Percentiles rank a stretch among this genome's conserved stretches.
Evolutionary conservation across 208 protist species (phyloP).

Genomic region (Acanthamoeba castellanii): DNA sequence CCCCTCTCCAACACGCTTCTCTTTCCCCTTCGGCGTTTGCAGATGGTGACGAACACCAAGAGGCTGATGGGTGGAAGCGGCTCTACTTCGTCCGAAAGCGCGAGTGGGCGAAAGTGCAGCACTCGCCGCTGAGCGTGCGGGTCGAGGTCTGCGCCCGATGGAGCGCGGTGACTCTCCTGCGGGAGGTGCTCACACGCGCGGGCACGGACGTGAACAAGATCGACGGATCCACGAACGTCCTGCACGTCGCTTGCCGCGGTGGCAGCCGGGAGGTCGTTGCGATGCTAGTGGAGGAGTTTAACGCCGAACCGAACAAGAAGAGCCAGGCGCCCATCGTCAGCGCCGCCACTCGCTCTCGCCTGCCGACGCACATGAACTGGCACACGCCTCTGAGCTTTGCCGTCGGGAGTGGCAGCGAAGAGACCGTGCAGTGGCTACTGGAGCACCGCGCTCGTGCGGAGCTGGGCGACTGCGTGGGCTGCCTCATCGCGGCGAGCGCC

Average conservation of each 20-base stretch:
- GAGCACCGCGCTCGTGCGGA: not conserved
- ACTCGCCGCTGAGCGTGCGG: not conserved
- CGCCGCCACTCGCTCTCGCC: not conserved
- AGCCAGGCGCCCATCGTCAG: not conserved
- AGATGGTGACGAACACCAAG: not conserved
- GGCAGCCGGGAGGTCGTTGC: not conserved
- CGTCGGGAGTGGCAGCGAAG: not conserved
- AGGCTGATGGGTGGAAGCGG: not conserved
- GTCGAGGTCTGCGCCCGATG: not conserved
- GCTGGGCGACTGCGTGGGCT: not conserved
- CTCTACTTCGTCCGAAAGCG: not conserved
- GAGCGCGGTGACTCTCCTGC: not conserved
- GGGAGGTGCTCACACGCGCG: not conserved
- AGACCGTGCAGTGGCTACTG: not conserved
- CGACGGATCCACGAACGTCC: not conserved
- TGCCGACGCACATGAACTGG: not conserved
- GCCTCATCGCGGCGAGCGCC: not conserved
- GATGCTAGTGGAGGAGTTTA: not conserved
- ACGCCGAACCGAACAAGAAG: not conserved
- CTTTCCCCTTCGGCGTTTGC: not conserved
- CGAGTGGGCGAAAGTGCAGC: not conserved
- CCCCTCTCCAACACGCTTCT: not conserved
- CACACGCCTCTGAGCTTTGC: constrained; percentile 38
- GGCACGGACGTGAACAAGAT: not conserved
- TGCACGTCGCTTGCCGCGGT: not conserved